These are phyloP conservation scores for Daldinia sp. DNA, from an alignment of 2,329 filamentous ascomycete genomes.

Conservation along the genomic window DNA sequence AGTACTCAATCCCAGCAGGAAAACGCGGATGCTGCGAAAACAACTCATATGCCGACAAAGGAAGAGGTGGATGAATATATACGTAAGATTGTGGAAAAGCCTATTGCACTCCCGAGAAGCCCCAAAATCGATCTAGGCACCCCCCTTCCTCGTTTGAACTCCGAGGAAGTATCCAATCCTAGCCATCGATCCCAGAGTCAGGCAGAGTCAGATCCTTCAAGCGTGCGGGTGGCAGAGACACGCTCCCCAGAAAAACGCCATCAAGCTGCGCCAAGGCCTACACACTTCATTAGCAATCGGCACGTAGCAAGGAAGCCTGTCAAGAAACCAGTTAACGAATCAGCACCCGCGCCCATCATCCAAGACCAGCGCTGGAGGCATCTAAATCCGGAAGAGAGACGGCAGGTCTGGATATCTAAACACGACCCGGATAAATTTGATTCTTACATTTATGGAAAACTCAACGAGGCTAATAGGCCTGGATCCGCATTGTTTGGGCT, in stretches of 20 bases:
- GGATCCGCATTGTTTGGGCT: conserved; percentile 36
- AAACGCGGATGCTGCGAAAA: too few species aligned
- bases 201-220: neutral
- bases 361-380: conserved; percentile 15
- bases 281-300: neutral
- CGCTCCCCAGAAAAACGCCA: neutral
- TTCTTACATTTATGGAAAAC: conserved; percentile 51
- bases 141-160: neutral
- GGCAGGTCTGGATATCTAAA: conserved; percentile 36
- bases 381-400: conserved; percentile 21
- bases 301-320: neutral
- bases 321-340: neutral
- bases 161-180: neutral
- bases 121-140: neutral
- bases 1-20: neutral
- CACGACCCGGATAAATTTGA: conserved; percentile 48
- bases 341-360: conserved; percentile 3
- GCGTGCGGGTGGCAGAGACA: neutral
- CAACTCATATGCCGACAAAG: neutral
- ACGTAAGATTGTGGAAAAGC: neutral
- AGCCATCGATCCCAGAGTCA: neutral
- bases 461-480: conserved; percentile 43
- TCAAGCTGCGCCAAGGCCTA: neutral
- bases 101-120: neutral
- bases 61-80: conserved; percentile 2